Evolutionary conservation across 1,139 yeast genomes (phyloP), one percentile per base, ranked within the genome.

Genomic region (Debaryomyces robertsiae): DNA sequence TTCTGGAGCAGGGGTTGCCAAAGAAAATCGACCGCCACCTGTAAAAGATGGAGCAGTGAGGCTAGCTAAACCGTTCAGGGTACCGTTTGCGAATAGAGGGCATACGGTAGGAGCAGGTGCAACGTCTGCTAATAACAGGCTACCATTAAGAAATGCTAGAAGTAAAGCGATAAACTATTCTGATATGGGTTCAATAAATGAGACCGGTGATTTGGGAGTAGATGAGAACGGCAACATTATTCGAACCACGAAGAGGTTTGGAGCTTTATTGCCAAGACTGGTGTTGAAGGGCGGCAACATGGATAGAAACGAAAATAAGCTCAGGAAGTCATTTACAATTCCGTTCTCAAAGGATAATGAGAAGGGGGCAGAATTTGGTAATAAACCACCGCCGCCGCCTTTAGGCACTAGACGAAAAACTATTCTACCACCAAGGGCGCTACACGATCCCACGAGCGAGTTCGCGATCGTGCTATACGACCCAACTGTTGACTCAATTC

Each of bases 391-490:
- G 0, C 88, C 95, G 1, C 91, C 94, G 0, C 82, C 90, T 0
- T 67, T 91, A 44, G 98, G 98, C 0, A 89, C 90, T 40, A 77
- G 84, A 46, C 77, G 84, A 30, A 80, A 81, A 49, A 76, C 83
- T 1, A 73, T 79, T 2, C 61, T 87, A 36, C 88, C 90, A 11
- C 96, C 98, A 2, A 69, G 93, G 43, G 95, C 98, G 0, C 71
- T 93, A 13, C 95, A 91, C 58, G 98, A 93, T 63, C 98, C 99
- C 0, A 75, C 84, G 39, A 89, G 85, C 46, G 98, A 93, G 60
- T 84, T 89, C 57, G 98, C 98, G 1, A 89, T 94, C 41, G 98
- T 93, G 1, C 69, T 93, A 36, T 93, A 89, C 55, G 99, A 93
- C 58, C 99, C 99, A 0, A 88, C 98, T 0, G 83, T 91, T 3